Evolutionary conservation across 2,329 filamentous ascomycete species (phyloP).

Genomic region (Sclerotinia sclerotiorum): DNA sequence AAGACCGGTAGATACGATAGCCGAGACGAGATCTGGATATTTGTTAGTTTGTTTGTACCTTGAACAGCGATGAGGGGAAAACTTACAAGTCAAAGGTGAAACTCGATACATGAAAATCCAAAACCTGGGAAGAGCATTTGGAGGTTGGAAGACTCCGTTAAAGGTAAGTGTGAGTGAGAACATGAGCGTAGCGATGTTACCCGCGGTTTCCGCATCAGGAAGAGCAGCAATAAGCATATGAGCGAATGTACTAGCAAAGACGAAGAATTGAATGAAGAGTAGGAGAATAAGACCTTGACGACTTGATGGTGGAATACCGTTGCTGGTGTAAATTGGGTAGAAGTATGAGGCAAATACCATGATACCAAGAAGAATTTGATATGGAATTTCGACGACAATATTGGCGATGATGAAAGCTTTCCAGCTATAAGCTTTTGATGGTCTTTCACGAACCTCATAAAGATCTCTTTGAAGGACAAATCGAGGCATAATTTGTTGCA

Average conservation of each 20-base stretch:
- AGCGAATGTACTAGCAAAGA: conserved; percentile 83
- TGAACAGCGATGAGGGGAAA: background rate
- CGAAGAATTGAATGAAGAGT: conserved; percentile 70
- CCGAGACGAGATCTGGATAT: conserved; percentile 62
- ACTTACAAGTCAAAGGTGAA: conserved; percentile 48
- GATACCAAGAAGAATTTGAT: conserved; percentile 72
- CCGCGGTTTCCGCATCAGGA: conserved; percentile 72
- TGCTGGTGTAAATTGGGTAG: conserved; percentile 69
- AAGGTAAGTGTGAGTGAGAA: conserved; percentile 75
- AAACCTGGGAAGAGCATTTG: conserved; percentile 65
- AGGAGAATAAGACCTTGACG: conserved; percentile 67
- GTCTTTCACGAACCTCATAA: conserved; percentile 54
- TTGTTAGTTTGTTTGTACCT: conserved; percentile 37
- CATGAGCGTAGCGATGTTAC: conserved; percentile 73
- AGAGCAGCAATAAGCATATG: conserved; percentile 76
- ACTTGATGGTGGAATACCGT: conserved; percentile 45
- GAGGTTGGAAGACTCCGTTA: conserved; percentile 70
- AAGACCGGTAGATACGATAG: conserved; percentile 69
- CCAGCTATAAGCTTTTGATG: conserved; percentile 43
- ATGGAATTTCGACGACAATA: conserved; percentile 81
- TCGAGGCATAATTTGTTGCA: conserved; percentile 68
- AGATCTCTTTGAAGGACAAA: conserved; percentile 68
- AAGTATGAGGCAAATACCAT: conserved; percentile 82
- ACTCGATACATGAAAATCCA: conserved; percentile 86
- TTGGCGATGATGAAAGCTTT: conserved; percentile 40